A percentile compares a stretch with the other conserved stretches of the same genome.
Conservation (phyloP, 257 asterid genomes). For the Avicennia marina region DNA sequence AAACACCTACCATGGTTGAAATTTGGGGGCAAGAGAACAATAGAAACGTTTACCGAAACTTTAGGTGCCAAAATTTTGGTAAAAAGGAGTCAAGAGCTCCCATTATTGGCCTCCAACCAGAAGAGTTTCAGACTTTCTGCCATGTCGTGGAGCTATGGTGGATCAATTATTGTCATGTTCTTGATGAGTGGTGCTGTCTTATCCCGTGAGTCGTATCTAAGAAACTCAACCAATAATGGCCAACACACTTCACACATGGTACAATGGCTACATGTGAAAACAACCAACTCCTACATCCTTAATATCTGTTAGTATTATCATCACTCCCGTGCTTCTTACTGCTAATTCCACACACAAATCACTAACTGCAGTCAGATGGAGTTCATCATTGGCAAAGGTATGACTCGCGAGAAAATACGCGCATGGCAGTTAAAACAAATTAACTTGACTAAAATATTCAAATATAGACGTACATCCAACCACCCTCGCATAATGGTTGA, state of each 20-base stretch:
- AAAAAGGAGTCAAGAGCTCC: conserved; percentile 3
- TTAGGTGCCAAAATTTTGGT: neutral
- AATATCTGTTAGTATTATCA: conserved; percentile 2
- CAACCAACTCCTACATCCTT: neutral
- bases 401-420: neutral
- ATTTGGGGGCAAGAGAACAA: neutral
- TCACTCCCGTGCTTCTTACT: neutral
- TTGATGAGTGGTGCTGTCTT: conserved; percentile 21
- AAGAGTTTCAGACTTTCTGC: conserved; percentile 5
- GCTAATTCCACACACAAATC: neutral
- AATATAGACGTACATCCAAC: too few relatives aligned
- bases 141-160: conserved; percentile 14
- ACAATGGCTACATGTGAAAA: neutral
- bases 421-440: too few relatives aligned
- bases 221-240: conserved; percentile 11
- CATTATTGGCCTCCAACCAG: conserved; percentile 24
- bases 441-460: too few relatives aligned
- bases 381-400: too few relatives aligned
- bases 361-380: too few relatives aligned
- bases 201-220: conserved; percentile 11
- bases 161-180: conserved; percentile 23
- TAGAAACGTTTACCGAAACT: too few relatives aligned
- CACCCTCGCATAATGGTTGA: too few relatives aligned
- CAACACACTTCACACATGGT: conserved; percentile 1
- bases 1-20: conserved; percentile 9